Evolutionary conservation across 805 yeast species (phyloP).

Genomic region (Starmerella vitae): DNA sequence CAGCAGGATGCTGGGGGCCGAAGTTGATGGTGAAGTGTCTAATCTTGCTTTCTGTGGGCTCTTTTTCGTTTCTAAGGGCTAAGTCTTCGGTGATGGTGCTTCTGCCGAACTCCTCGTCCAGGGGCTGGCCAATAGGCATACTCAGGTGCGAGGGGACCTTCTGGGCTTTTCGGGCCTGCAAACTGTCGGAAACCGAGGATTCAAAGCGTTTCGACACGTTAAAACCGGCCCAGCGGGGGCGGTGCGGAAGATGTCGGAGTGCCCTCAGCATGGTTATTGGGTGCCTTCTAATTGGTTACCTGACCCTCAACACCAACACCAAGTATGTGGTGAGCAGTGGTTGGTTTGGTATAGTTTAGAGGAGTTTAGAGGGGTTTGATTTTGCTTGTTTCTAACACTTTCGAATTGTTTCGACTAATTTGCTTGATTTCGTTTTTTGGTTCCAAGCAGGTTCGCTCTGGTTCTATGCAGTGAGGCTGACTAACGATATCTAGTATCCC

Average conservation of each 20-base stretch:
- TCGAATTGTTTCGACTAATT: no score
- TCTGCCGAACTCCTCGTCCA: slow-evolving; percentile 24
- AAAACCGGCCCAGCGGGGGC: slow-evolving; percentile 2
- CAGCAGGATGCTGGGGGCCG: slow-evolving; percentile 93
- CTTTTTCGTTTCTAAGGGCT: slow-evolving; percentile 16
- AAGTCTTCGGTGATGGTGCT: slow-evolving; percentile 26
- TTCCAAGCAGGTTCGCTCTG: no score
- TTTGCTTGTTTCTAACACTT: no score
- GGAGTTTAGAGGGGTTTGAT: no score
- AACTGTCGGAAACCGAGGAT: background rate
- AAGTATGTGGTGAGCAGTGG: no score
- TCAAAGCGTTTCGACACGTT: slow-evolving; percentile 6
- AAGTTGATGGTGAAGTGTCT: slow-evolving; percentile 82
- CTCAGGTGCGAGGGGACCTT: slow-evolving; percentile 14
- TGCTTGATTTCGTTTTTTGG: no score
- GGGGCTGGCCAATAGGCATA: slow-evolving; percentile 26
- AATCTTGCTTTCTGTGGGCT: slow-evolving; percentile 34
- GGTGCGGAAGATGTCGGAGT: slow-evolving; percentile 26
- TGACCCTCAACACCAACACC: background rate
- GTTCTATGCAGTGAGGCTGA: no score
- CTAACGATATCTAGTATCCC: no score
- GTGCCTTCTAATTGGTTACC: background rate
- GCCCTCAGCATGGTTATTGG: slow-evolving; percentile 26
- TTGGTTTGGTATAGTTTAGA: no score
- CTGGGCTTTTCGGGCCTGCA: slow-evolving; percentile 15